Conservation (phyloP, 805 yeast species). For the Lipomyces yamanashiensis region DNA sequence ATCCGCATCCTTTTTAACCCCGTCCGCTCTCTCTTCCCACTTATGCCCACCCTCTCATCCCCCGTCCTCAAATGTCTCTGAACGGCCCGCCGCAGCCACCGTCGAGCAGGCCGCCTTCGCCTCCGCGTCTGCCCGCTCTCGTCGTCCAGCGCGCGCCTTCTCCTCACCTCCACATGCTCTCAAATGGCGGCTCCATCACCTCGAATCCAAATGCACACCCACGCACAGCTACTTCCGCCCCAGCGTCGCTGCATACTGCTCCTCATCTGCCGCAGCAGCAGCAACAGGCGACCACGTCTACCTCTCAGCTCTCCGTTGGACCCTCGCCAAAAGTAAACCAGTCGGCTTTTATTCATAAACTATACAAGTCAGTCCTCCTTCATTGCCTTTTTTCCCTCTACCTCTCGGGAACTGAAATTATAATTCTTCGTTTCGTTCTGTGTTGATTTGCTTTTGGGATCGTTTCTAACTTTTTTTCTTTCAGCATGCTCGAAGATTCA, state of each 20-base stretch:
- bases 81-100: constrained; percentile 20
- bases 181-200: neutral
- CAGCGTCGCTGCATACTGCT: constrained; percentile 2
- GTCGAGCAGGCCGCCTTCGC: constrained; percentile 13
- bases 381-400: neutral
- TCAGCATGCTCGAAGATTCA: constrained; percentile 81
- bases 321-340: constrained; percentile 48
- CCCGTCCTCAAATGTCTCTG: constrained; percentile 17
- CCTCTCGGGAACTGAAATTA: neutral
- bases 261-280: neutral
- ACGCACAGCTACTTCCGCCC: neutral
- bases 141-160: constrained; percentile 14
- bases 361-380: constrained; percentile 52
- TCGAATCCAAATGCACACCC: neutral
- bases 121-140: constrained; percentile 9
- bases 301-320: constrained; percentile 6
- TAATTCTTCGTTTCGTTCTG: neutral
- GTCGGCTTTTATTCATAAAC: constrained; percentile 81
- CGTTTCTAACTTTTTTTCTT: constrained; percentile 12
- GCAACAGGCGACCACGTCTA: constrained; percentile 3
- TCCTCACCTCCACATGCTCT: neutral
- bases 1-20: neutral
- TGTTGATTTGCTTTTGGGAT: neutral
- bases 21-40: neutral
- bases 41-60: constrained; percentile 4